Evolutionary conservation across 1,139 yeast genomes (phyloP).

Genomic region (Saccharomyces hybrid): DNA sequence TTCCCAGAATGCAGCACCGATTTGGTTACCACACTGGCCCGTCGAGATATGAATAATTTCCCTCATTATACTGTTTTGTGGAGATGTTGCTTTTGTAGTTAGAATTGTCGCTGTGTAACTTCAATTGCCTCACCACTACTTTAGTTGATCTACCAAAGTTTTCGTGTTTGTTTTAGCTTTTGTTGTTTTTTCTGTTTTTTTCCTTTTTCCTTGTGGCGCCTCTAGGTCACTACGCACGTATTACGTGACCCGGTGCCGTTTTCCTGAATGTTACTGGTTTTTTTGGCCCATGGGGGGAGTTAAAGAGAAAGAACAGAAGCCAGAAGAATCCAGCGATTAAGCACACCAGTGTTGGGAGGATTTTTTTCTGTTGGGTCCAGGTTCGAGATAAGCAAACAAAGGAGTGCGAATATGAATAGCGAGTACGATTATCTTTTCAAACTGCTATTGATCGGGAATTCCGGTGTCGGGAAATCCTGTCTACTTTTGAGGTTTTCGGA

Average conservation of each 20-base stretch:
- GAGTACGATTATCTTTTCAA: conserved; percentile 97
- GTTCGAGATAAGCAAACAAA: not conserved
- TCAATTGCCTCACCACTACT: not conserved
- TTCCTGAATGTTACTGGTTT: not conserved
- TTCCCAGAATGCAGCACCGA: conserved; percentile 97
- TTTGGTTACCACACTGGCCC: conserved; percentile 99
- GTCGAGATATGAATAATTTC: conserved; percentile 86
- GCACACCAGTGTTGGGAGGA: not conserved
- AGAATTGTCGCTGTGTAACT: not conserved
- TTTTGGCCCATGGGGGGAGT: not conserved
- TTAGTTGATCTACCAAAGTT: not conserved
- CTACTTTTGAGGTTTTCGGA: conserved; percentile 91
- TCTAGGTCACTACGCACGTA: not conserved
- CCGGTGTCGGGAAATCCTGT: conserved; percentile 98
- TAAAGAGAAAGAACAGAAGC: not conserved
- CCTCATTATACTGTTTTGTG: conserved; percentile 37
- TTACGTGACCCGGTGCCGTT: not conserved
- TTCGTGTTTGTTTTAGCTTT: not conserved
- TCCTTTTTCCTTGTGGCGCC: not conserved
- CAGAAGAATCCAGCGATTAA: not conserved
- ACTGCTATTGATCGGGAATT: conserved; percentile 89
- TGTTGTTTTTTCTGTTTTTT: not conserved
- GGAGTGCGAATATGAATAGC: conserved; percentile 48
- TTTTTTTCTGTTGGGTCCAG: not conserved
- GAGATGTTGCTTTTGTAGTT: conserved; percentile 4